Evolutionary conservation across 78 protist genomes (phyloP), one percentile per base, ranked within the genome.

Genomic region (Tieghemostelium lacteum): DNA sequence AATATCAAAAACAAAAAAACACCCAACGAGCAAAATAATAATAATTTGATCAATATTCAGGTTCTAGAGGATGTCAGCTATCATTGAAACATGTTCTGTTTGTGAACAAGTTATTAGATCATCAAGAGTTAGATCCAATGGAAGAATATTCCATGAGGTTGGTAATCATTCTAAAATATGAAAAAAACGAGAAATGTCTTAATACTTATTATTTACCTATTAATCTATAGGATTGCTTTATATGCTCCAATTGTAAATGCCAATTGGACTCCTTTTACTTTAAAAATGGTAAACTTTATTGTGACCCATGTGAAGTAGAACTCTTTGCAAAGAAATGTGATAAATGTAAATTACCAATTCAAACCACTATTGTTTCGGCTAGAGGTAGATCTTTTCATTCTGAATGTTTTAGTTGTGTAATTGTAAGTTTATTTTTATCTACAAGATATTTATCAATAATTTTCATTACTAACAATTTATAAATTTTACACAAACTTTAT

Each of bases 271-370:
- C 45, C 2, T 80, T 69, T 36, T 75, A 62, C 24, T 62, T 14
- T 39, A 69, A 67, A 26, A 49, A 70, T 55, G 72, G 71, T 24
- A 66, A 69, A 29, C 66, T 80, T 1, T 66, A 66, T 29, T 80
- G 89, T 42, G 89, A 80, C 50, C 66, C 74, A 34, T 80, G 89
- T 40, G 89, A 80, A 28, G 52, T 39, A 31, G 26, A 40, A 3
- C 3, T 80, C 28, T 67, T 17, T 58, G 69, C 89, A 6, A 80
- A 70, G 58, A 66, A 58, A 42, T 80, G 89, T 40, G 67, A 39
- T 12, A 50, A 80, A 37, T 80, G 89, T 67, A 5, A 31, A 66
- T 31, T 69, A 28, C 61, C 77, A 14, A 80, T 80, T 16, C 78
- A 80, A 67, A 34, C 49, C 5, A 80, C 89, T 6, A 17, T 80